These are phyloP conservation scores for Santalum album DNA, from an alignment of 164 flowering plant genomes.

Conservation along the genomic window DNA sequence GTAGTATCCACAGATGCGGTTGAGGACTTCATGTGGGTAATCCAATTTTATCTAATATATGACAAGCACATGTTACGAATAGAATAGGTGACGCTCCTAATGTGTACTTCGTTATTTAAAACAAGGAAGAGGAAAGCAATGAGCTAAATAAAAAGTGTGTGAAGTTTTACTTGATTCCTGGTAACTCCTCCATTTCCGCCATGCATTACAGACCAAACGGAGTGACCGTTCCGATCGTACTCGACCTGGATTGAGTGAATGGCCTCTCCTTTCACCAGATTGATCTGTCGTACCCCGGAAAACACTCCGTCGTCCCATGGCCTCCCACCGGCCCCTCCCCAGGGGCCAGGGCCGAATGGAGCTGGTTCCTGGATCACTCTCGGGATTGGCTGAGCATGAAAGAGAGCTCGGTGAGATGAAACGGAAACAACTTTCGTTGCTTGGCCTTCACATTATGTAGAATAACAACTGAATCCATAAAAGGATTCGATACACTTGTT, in stretches of 20 bases:
- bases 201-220: conserved; percentile 1
- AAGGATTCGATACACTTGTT: too few relatives aligned
- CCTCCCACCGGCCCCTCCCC: neutral
- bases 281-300: neutral
- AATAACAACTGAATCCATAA: too few relatives aligned
- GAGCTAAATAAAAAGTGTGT: too few relatives aligned
- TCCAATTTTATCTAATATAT: conserved; percentile 52
- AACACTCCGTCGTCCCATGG: conserved; percentile 1
- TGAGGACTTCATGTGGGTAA: conserved; percentile 62
- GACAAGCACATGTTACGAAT: neutral
- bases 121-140: too few relatives aligned
- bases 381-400: too few relatives aligned
- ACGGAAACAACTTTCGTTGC: too few relatives aligned
- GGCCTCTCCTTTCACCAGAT: neutral
- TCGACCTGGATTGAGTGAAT: neutral
- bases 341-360: neutral
- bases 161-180: conserved; percentile 37
- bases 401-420: too few relatives aligned
- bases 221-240: neutral
- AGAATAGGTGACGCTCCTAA: neutral
- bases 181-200: conserved; percentile 29
- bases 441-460: too few relatives aligned
- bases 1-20: conserved; percentile 56
- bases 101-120: too few relatives aligned
- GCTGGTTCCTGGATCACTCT: too few relatives aligned